These are phyloP conservation scores for Epichloe typhina DNA, from an alignment of 2,329 filamentous ascomycete genomes.

Conservation along the genomic window DNA sequence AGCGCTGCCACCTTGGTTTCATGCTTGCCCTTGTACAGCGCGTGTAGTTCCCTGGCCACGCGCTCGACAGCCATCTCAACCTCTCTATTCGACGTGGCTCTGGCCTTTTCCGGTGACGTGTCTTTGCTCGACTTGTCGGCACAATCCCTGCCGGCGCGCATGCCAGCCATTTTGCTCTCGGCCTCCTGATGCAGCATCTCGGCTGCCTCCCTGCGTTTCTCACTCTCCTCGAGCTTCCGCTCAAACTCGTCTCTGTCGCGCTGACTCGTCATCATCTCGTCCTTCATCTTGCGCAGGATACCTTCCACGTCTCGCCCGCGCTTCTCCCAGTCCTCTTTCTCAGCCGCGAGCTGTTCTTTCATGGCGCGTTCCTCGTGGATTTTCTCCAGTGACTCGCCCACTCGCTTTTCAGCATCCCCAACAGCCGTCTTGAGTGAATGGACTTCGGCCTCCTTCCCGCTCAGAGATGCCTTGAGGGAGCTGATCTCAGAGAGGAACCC, in stretches of 20 bases:
- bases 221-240: slow-evolving; percentile 61
- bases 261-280: slow-evolving; percentile 67
- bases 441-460: slow-evolving; percentile 86
- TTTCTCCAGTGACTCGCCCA: slow-evolving; percentile 73
- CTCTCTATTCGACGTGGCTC: slow-evolving; percentile 35
- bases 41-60: slow-evolving; percentile 85
- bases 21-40: slow-evolving; percentile 92
- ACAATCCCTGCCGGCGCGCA: slow-evolving; percentile 48
- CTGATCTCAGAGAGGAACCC: slow-evolving; percentile 85
- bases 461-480: slow-evolving; percentile 80
- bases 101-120: slow-evolving; percentile 25
- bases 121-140: slow-evolving; percentile 12
- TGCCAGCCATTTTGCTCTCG: slow-evolving; percentile 61
- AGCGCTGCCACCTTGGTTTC: slow-evolving; percentile 89
- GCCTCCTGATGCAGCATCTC: slow-evolving; percentile 67
- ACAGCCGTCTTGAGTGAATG: slow-evolving; percentile 77
- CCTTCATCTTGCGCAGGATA: slow-evolving; percentile 65
- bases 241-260: slow-evolving; percentile 70
- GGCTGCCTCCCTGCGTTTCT: slow-evolving; percentile 58
- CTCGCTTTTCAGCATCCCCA: slow-evolving; percentile 79
- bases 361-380: slow-evolving; percentile 62
- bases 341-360: slow-evolving; percentile 59
- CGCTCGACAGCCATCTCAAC: slow-evolving; percentile 80
- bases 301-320: slow-evolving; percentile 76
- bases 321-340: slow-evolving; percentile 74